A percentile compares a stretch with the other conserved stretches of the same genome.
Evolutionary conservation across 1,139 yeast genomes (phyloP).

Genomic region (Geotrichum europaeum): DNA sequence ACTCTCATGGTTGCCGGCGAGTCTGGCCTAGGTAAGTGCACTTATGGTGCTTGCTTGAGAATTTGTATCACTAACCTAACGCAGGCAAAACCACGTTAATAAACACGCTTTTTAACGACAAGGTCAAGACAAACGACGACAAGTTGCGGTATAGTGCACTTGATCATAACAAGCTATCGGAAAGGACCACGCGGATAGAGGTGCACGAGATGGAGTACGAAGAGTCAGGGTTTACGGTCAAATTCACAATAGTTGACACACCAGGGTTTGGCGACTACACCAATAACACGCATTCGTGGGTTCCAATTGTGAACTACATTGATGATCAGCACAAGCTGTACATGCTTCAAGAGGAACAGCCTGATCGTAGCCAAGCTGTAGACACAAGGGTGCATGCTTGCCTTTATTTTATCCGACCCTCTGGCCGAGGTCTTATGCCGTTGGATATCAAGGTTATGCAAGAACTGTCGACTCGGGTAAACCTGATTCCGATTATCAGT

Average conservation of each 20-base stretch:
- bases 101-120: constrained; percentile 59
- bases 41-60: not conserved
- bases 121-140: constrained; percentile 40
- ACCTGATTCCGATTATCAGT: constrained; percentile 68
- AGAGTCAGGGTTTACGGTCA: constrained; percentile 48
- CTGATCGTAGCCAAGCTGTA: constrained; percentile 43
- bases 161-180: constrained; percentile 29
- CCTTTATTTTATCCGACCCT: constrained; percentile 60
- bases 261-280: constrained; percentile 77
- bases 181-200: constrained; percentile 38
- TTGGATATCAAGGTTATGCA: constrained; percentile 67
- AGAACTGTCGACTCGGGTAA: constrained; percentile 57
- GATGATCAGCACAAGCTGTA: constrained; percentile 55
- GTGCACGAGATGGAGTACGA: constrained; percentile 41
- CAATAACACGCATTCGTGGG: constrained; percentile 54
- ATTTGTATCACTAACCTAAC: not conserved
- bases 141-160: constrained; percentile 18
- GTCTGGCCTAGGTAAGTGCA: constrained; percentile 61
- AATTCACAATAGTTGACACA: constrained; percentile 56
- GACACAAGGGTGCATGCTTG: constrained; percentile 75
- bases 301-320: constrained; percentile 50
- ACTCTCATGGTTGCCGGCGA: constrained; percentile 91
- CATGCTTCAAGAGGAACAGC: constrained; percentile 68
- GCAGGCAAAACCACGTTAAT: constrained; percentile 65
- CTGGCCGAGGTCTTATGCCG: constrained; percentile 47